phyloP scores from a whole-genome alignment of 345 rosid species.

The Conringia planisiliqua region DNA sequence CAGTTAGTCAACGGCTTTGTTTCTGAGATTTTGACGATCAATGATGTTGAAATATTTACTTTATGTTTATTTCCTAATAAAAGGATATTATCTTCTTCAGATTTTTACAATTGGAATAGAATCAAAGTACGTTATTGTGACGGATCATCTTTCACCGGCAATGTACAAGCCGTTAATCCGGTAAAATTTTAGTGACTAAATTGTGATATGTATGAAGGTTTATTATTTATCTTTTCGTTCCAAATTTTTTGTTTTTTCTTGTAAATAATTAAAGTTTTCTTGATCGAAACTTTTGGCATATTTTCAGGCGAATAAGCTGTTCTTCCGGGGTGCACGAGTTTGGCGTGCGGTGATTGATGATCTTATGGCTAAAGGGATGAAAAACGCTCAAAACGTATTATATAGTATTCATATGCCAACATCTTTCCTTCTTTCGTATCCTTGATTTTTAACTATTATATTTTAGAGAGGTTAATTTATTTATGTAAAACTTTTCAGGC shows the following conservation, averaged over 20 bases:
- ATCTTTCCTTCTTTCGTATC: not conserved
- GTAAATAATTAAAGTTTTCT: not conserved
- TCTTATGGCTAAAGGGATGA: conserved; percentile 77
- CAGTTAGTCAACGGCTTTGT: not conserved
- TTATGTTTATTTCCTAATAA: not conserved
- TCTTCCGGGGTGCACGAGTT: conserved; percentile 79
- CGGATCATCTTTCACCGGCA: conserved; percentile 88
- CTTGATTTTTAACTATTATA: not conserved
- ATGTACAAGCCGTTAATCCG: conserved; percentile 66
- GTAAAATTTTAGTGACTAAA: conserved; percentile 32
- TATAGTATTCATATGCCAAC: not conserved
- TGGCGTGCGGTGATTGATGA: conserved; percentile 74
- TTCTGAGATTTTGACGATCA: not conserved
- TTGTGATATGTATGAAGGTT: not conserved
- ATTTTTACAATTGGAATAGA: conserved; percentile 84
- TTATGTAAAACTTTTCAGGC: conserved; percentile 43
- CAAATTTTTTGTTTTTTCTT: not conserved
- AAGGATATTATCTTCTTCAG: conserved; percentile 25
- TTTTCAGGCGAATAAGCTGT: conserved; percentile 64
- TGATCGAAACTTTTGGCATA: not conserved
- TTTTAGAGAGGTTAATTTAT: not conserved
- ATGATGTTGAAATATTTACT: not conserved
- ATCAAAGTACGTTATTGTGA: conserved; percentile 91
- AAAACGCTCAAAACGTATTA: conserved; percentile 66
- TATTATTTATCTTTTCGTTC: not conserved